Percentiles rank a stretch among this genome's conserved stretches.
Conservation (phyloP, 805 yeast genomes). For the Danielia reshetovae region DNA sequence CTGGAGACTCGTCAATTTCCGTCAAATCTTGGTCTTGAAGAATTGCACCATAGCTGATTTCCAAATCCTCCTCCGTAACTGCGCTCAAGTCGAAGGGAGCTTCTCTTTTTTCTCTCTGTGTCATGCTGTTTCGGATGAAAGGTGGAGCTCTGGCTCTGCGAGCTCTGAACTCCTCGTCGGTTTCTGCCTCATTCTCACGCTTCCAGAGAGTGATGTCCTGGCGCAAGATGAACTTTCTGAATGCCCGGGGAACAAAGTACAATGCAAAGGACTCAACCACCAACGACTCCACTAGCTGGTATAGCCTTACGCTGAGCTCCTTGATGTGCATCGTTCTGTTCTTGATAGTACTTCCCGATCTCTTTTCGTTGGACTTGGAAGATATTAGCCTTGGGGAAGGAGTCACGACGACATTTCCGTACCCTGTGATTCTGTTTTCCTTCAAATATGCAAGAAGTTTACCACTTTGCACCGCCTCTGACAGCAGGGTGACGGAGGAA, state of each 20-base stretch:
- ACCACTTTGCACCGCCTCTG: slow-evolving; percentile 2
- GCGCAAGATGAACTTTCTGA: slow-evolving; percentile 2
- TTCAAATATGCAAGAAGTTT: slow-evolving; percentile 8
- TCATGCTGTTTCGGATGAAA: slow-evolving; percentile 19
- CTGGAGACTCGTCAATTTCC: slow-evolving; percentile 12
- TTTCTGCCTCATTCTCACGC: neutral
- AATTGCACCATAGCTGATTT: neutral
- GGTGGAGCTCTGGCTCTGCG: slow-evolving; percentile 19
- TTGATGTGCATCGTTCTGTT: slow-evolving; percentile 19
- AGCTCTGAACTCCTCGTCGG: slow-evolving; percentile 6
- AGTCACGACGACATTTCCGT: slow-evolving; percentile 26
- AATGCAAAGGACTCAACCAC: slow-evolving; percentile 11
- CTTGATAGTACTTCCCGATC: slow-evolving; percentile 16
- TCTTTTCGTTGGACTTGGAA: slow-evolving; percentile 1
- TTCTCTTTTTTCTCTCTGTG: neutral
- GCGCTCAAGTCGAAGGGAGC: neutral
- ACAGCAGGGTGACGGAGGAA: neutral
- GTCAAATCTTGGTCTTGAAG: slow-evolving; percentile 1
- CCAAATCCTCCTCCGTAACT: neutral
- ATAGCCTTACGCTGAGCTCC: slow-evolving; percentile 17
- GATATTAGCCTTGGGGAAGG: slow-evolving; percentile 26
- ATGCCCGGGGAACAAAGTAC: slow-evolving; percentile 2
- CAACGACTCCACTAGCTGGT: slow-evolving; percentile 21
- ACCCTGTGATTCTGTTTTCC: slow-evolving; percentile 19
- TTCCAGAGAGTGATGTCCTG: neutral